Evolutionary conservation across 148 eudicot species (phyloP), one percentile per base, ranked within the genome.

Genomic region (Beta vulgaris): DNA sequence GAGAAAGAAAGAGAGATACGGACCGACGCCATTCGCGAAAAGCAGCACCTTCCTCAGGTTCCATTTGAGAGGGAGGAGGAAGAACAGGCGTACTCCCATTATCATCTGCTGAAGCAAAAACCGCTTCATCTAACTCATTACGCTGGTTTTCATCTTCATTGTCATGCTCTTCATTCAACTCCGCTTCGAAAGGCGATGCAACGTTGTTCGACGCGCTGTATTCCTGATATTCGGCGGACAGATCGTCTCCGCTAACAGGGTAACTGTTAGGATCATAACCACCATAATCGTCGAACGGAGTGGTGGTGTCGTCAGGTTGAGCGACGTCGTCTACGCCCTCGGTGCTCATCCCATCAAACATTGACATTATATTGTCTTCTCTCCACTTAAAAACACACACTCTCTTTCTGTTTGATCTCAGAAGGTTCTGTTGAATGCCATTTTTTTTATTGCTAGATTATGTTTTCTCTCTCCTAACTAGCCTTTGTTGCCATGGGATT

Each of bases 1-100:
- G 12, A 71, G 32, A 32, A 7, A 61, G 53, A 59, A 16, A 29
- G 59, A 7, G 4, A 32, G 32, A 21, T 69, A 55, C 87, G 78
- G 29, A 91, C 91, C 93, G 84, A 2, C 93, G 91, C 97, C 97
- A 91, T 78, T 91, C 89, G 43, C 93, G 97, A 57, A 82, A 86
- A 6, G 90, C 93, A 58, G 86, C 74, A 31, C 89, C 91, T 78
- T 86, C 89, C 81, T 91, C 93, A 12, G 84, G 85, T 13, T 78
- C 85, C 93, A 91, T 91, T 54, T 85, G 77, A 23, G 69, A 75
- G 14, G 93, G 97, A 2, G 89, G 88, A 25, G 91, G 97, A 14
- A 91, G 83, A 73, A 84, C 23, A 26, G 91, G 87, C 2, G 85
- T 76, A 13, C 48, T 68, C 1, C 48, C 71, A 46, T 48, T 89